Base-by-base conservation (phyloP, 2,329 filamentous ascomycete genomes). In the Pseudocercospora vitis region DNA sequence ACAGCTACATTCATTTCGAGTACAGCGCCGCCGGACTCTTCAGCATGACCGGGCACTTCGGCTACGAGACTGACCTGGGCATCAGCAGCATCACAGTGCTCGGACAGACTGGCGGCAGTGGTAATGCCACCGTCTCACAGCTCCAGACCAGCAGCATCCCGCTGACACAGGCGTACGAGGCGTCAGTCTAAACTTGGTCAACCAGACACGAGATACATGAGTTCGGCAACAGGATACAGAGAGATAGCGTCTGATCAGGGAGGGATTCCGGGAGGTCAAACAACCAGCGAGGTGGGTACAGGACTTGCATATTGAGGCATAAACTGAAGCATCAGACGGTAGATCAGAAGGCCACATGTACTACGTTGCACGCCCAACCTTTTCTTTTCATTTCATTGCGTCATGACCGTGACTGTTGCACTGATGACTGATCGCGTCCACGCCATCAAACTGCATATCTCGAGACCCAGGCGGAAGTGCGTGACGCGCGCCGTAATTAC, bases 1-100 rank as follows among this genome's bases (percentile, higher is more conserved):
- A 81, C 77, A 82, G 78, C 5, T 73, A 81, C 51, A 76, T 91
- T 48, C 69, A 73, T 11, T 88, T 91, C 61, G 62, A 67, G 7
- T 91, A 83, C 50, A 49, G 40, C 6, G 40, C 58, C 12, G 39
- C 52, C 29, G 58, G 58, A 3, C 32, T 24, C 21, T 56, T 62
- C 39, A 37, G 24, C 21, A 58, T 58, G 46, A 54, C 52, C 2
- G 60, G 60, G 5, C 35, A 53, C 14, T 62, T 59, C 35, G 58
- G 53, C 18, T 85, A 81, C 64, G 53, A 74, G 70, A 52, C 71
- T 1, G 71, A 67, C 4, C 68, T 76, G 24, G 70, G 65, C 42
- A 71, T 84, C 42, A 65, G 70, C 39, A 79, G 74, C 60, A 68
- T 84, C 31, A 81, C 77, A 2, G 68, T 84, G 45, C 64, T 84